Evolutionary conservation across 768 basidiomycete species (phyloP), one percentile per base, ranked within the genome.

Genomic region (Macrolepiota albuminosa): DNA sequence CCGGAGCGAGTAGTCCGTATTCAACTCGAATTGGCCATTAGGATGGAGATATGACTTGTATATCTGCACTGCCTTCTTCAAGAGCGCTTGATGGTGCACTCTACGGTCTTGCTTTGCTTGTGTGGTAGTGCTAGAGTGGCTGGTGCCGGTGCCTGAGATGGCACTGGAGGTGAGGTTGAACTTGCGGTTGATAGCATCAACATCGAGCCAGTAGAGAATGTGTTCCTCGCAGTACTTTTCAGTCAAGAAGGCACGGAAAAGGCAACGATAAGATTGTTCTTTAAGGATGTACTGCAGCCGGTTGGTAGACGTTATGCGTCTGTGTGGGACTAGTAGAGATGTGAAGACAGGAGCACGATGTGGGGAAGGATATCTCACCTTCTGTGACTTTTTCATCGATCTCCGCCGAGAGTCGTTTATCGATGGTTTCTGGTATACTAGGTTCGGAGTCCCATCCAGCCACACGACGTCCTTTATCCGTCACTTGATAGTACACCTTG

Each of bases 141-240:
- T 39, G 10, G 46, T 33, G 26, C 24, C n/a, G 37, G 54, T 11
- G 13, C 57, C 60, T 26, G 54, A 50, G 14, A 59, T 61, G 13
- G 60, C 63, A 36, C 57, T 61, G 31, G 63, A 64, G 18, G 60
- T 64, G 54, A 64, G 50, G 49, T 58, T 45, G 51, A 54, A 64
- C 52, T 61, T 64, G 29, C 60, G 60, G 36, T 43, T 64, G 58
- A 64, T 53, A 21, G 54, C 54, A 6, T 64, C 60, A 39, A 64
- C 63, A 39, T 64, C 63, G 33, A 59, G 39, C 63, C 63, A 64
- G 54, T 46, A 64, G 2, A 64, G 42, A 21, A 64, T 53, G 24
- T 64, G 63, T 56, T 64, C 63, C 51, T 64, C 63, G 57, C 63
- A 64, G 26, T 57, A 59, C 21, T 51, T 61, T 56, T 64, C 63